Percentiles rank a stretch among this genome's conserved stretches.
Conservation (phyloP, 2,329 filamentous ascomycete genomes). For the Ophioceras dolichostomum region DNA sequence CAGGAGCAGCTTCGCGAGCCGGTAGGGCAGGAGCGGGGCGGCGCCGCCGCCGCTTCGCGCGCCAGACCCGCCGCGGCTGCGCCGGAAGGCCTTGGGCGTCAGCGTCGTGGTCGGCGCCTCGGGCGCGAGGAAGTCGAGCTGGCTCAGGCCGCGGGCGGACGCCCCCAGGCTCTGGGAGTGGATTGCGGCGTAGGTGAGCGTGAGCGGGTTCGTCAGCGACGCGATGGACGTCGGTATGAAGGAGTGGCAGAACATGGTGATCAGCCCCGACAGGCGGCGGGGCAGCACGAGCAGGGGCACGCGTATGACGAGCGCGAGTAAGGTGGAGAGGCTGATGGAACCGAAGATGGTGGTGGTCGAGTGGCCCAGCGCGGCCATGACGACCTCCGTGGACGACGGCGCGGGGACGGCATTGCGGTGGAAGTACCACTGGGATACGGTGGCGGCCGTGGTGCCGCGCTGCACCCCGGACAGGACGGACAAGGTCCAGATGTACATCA, state of each 20-base stretch:
- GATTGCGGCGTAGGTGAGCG: conserved; percentile 85
- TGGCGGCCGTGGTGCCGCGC: conserved; percentile 82
- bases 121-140: conserved; percentile 69
- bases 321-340: conserved; percentile 78
- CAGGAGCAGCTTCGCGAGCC: conserved; percentile 80
- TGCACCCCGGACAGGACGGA: conserved; percentile 81
- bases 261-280: conserved; percentile 47
- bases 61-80: conserved; percentile 14
- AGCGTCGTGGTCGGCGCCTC: conserved; percentile 62
- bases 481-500: conserved; percentile 93
- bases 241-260: conserved; percentile 52
- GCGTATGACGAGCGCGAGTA: conserved; percentile 68
- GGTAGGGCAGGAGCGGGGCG: conserved; percentile 63
- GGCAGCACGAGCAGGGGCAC: conserved; percentile 79
- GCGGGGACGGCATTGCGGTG: conserved; percentile 74
- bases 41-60: conserved; percentile 18
- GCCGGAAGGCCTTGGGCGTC: conserved; percentile 38
- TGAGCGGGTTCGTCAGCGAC: conserved; percentile 79
- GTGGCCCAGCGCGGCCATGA: conserved; percentile 71
- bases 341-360: conserved; percentile 80
- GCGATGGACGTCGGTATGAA: conserved; percentile 78
- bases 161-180: conserved; percentile 73
- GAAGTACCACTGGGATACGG: conserved; percentile 98
- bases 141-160: conserved; percentile 67
- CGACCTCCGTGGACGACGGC: conserved; percentile 67